These are phyloP conservation scores for Chlamydomonas incerta DNA, from an alignment of 139 green algal genomes.

Conservation along the genomic window DNA sequence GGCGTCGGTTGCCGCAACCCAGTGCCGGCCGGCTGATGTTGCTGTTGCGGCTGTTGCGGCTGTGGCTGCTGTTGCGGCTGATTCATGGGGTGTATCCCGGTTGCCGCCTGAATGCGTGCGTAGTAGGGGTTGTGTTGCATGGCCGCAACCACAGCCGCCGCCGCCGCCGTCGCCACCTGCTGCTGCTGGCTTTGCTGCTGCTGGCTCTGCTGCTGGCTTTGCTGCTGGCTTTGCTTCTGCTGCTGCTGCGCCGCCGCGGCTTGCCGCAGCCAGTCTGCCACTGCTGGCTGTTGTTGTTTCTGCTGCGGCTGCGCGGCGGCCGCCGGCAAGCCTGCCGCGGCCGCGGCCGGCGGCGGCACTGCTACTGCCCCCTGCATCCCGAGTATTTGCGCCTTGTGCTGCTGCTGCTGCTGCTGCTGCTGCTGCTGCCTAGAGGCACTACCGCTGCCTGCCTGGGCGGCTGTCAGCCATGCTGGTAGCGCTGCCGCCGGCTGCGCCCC, in stretches of 20 bases:
- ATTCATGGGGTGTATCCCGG: not conserved
- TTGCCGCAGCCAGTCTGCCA: not conserved
- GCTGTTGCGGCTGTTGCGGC: not conserved
- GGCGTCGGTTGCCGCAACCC: not conserved
- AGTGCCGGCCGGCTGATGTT: not conserved
- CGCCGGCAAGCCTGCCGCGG: not conserved
- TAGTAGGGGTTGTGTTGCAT: no score
- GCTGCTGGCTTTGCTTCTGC: constrained; percentile 1
- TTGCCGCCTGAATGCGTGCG: no score
- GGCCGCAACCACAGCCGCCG: not conserved
- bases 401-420: not conserved
- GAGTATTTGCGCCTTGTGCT: not conserved
- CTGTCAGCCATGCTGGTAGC: no score
- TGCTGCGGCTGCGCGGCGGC: not conserved
- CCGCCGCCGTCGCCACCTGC: not conserved
- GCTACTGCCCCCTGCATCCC: not conserved
- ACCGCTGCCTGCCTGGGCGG: not conserved
- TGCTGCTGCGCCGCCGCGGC: not conserved
- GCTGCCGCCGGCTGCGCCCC: no score
- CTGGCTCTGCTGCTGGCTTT: not conserved
- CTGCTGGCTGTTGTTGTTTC: not conserved
- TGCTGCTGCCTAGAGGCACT: not conserved
- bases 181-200: not conserved
- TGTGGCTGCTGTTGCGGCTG: not conserved
- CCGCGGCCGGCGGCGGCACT: not conserved